These are phyloP conservation scores for Liquidambar formosana DNA, from an alignment of 164 flowering plant genomes.

Conservation along the genomic window DNA sequence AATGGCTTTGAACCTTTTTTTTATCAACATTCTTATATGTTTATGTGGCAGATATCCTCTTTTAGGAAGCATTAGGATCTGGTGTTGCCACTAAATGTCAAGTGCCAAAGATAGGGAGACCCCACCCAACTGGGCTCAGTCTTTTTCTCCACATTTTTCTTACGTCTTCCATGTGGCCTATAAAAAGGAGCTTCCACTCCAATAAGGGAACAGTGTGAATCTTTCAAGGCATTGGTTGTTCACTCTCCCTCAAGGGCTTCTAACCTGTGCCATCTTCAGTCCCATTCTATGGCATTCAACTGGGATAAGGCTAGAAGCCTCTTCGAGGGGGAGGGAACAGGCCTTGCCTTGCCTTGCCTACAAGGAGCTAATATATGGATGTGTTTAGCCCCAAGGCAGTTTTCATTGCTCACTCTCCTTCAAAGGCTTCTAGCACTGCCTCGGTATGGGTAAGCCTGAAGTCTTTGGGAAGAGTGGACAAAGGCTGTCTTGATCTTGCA, in stretches of 20 bases:
- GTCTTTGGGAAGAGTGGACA: conserved; percentile 24
- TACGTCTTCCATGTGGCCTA: conserved; percentile 12
- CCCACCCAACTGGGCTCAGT: background rate
- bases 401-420: conserved; percentile 24
- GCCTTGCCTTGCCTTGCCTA: conserved; percentile 3
- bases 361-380: too few relatives aligned
- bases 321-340: conserved; percentile 22
- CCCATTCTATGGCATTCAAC: too few relatives aligned
- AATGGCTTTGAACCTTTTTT: too few relatives aligned
- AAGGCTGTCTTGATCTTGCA: background rate
- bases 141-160: conserved; percentile 2
- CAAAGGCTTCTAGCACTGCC: conserved; percentile 19
- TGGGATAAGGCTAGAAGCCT: conserved; percentile 16
- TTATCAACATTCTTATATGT: too few relatives aligned
- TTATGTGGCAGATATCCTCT: background rate
- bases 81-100: conserved; percentile 3
- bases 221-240: conserved; percentile 31
- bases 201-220: background rate
- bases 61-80: conserved; percentile 9
- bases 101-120: conserved; percentile 20
- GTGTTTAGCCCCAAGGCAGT: background rate
- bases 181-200: conserved; percentile 14
- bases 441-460: background rate
- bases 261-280: background rate
- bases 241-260: conserved; percentile 60